phyloP scores from a whole-genome alignment of 495 filamentous ascomycete genomes.

The Xylaria curta region DNA sequence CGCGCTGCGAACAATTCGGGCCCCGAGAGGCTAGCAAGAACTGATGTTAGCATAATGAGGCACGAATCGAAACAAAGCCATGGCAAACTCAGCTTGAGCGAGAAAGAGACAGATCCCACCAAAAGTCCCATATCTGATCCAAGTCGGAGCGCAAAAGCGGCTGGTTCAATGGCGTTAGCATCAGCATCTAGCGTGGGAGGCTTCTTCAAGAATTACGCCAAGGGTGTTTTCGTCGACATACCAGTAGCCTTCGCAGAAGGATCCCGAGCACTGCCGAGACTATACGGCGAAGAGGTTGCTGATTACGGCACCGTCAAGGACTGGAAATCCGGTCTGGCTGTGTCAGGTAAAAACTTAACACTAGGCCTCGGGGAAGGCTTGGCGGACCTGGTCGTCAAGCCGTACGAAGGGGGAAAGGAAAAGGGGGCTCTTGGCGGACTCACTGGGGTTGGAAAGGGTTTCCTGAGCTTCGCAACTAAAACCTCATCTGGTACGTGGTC shows the following conservation, averaged over 20 bases:
- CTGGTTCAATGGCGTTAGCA: not conserved
- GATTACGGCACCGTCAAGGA: not conserved
- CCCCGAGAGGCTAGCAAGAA: too few species aligned
- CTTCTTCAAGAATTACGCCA: not conserved
- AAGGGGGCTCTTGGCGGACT: not conserved
- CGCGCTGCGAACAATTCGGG: too few species aligned
- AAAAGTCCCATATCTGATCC: too few species aligned
- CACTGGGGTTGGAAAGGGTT: not conserved
- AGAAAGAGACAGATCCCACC: too few species aligned
- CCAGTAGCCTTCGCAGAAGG: slow-evolving; percentile 1
- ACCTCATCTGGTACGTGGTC: not conserved
- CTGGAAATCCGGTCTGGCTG: not conserved
- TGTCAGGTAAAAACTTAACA: not conserved
- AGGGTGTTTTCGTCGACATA: not conserved
- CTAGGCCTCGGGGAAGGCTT: not conserved
- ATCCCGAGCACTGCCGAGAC: not conserved
- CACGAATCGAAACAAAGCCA: too few species aligned
- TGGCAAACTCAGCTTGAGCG: too few species aligned
- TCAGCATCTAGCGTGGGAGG: not conserved
- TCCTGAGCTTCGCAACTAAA: not conserved
- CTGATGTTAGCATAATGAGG: too few species aligned
- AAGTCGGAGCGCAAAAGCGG: not conserved
- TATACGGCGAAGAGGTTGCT: not conserved
- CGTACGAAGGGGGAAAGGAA: not conserved
- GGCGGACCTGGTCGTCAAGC: not conserved